Evolutionary conservation across 2,329 filamentous ascomycete species (phyloP).

Genomic region (Bipolaris victoriae): DNA sequence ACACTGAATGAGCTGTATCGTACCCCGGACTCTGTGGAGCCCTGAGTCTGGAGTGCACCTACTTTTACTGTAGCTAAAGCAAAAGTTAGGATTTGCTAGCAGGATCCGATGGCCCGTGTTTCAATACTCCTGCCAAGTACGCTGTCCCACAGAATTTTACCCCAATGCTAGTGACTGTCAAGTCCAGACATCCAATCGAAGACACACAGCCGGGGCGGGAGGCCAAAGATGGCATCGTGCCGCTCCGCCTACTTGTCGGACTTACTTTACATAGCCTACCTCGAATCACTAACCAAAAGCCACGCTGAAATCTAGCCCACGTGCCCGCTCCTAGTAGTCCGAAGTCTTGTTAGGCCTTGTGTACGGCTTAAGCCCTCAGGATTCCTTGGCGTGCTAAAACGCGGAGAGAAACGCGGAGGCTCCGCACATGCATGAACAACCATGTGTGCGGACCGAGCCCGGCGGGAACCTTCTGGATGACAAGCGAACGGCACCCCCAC

Average conservation of each 20-base stretch:
- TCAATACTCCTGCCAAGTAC: background rate
- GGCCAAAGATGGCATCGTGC: background rate
- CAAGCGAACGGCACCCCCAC: background rate
- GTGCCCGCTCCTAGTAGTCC: background rate
- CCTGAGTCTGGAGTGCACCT: background rate
- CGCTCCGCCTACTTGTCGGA: background rate
- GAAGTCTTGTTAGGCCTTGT: background rate
- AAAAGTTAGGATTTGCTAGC: background rate
- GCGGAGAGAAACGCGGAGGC: background rate
- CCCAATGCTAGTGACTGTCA: background rate
- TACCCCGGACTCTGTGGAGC: background rate
- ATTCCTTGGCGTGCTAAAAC: background rate
- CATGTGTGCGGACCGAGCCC: background rate
- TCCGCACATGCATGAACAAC: background rate
- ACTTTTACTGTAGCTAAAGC: background rate
- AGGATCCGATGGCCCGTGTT: background rate
- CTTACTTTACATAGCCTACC: background rate
- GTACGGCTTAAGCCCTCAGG: background rate
- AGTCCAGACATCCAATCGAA: background rate
- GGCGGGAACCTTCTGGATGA: background rate
- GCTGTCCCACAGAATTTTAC: background rate
- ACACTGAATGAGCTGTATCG: background rate
- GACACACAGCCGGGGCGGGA: background rate
- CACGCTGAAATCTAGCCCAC: background rate
- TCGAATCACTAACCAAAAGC: background rate